These are phyloP conservation scores for Pyrenophora tritici-repentis DNA, from an alignment of 2,329 filamentous ascomycete genomes.

Conservation along the genomic window DNA sequence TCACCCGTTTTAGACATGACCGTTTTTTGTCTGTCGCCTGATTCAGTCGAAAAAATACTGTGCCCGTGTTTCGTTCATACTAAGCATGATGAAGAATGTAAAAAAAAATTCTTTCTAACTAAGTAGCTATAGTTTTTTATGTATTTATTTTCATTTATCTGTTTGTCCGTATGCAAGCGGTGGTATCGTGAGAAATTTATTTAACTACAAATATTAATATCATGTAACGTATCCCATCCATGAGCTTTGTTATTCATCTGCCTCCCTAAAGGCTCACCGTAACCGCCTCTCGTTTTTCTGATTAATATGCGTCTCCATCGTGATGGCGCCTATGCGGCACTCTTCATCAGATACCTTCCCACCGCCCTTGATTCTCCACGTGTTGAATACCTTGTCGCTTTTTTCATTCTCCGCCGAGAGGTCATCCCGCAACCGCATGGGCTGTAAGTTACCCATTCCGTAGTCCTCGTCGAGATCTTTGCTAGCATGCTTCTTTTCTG, in stretches of 20 bases:
- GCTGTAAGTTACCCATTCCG: conserved; percentile 28
- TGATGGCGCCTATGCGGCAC: conserved; percentile 27
- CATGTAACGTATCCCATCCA: no score
- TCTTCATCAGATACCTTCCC: conserved; percentile 38
- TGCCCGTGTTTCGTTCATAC: no score
- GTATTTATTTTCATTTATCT: no score
- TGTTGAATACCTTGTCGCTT: conserved; percentile 31
- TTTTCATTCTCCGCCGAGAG: conserved; percentile 25
- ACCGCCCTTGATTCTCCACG: conserved; percentile 37
- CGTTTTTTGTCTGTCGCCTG: no score
- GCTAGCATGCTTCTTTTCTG: conserved; percentile 21
- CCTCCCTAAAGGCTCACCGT: background rate
- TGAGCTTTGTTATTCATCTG: no score
- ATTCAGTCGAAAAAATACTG: no score
- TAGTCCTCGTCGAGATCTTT: conserved; percentile 29
- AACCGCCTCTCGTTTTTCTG: conserved; percentile 22
- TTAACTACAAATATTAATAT: background rate
- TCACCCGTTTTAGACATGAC: no score
- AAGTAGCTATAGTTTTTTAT: no score
- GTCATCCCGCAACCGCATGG: conserved; percentile 37
- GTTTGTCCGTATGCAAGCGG: no score
- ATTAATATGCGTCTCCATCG: conserved; percentile 32
- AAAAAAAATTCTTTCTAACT: no score
- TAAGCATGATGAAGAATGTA: no score
- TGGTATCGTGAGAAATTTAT: background rate